A percentile compares a stretch with the other conserved stretches of the same genome.
Evolutionary conservation across 1,284 basidiomycete species (phyloP).

Genomic region (Boletus hoseneyae): DNA sequence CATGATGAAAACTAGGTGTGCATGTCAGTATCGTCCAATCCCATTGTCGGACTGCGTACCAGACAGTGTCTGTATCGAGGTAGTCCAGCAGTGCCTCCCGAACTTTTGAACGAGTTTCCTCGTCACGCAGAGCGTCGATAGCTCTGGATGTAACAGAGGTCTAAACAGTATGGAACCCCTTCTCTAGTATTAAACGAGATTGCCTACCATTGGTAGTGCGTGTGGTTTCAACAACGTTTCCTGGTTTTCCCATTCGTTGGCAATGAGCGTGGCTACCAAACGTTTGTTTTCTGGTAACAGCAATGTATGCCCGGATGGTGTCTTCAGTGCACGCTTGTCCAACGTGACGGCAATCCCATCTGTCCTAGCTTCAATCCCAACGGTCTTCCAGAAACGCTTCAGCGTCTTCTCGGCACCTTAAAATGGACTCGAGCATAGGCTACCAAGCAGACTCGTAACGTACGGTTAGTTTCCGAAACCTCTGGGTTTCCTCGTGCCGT

Average conservation of each 20-base stretch:
- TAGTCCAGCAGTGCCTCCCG: constrained; percentile 78
- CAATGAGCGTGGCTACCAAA: constrained; percentile 81
- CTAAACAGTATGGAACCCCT: constrained; percentile 30
- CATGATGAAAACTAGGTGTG: constrained; percentile 72
- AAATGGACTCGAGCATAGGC: constrained; percentile 6
- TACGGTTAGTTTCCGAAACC: constrained; percentile 58
- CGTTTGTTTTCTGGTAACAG: constrained; percentile 69
- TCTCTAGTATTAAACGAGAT: constrained; percentile 1
- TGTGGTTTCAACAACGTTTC: constrained; percentile 84
- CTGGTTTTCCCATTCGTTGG: constrained; percentile 96
- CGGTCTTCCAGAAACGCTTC: constrained; percentile 90
- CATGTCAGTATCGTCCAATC: constrained; percentile 6
- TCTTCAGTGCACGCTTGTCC: constrained; percentile 85
- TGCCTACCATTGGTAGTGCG: constrained; percentile 82
- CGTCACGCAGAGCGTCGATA: constrained; percentile 74
- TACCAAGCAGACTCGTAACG: constrained; percentile 13
- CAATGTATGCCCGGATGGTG: constrained; percentile 77
- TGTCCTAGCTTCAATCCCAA: constrained; percentile 63
- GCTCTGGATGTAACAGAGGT: constrained; percentile 89
- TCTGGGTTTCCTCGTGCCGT: constrained; percentile 38
- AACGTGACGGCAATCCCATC: constrained; percentile 69
- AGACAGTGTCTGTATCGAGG: constrained; percentile 94
- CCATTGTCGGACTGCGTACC: constrained; percentile 46
- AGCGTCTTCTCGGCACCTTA: constrained; percentile 82
- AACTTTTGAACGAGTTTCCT: constrained; percentile 60